Conservation (phyloP, 2,329 filamentous ascomycete genomes). For the Cryphonectria carpinicola region DNA sequence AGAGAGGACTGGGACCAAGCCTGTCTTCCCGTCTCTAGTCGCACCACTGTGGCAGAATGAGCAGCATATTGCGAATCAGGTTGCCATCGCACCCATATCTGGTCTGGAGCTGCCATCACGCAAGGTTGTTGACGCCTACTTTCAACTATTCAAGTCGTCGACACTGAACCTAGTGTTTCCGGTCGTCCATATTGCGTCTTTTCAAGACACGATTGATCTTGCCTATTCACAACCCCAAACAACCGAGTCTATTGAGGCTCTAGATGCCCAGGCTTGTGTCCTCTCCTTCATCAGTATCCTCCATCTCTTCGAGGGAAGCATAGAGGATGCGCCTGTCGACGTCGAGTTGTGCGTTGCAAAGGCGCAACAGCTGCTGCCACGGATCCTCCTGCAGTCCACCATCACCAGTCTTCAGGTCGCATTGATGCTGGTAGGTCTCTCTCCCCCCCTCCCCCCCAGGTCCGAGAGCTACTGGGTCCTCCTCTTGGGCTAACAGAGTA, state of each 20-base stretch:
- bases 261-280: conserved; percentile 48
- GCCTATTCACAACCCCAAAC: background rate
- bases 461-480: conserved; percentile 8
- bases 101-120: conserved; percentile 42
- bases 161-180: conserved; percentile 45
- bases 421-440: conserved; percentile 50
- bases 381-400: conserved; percentile 47
- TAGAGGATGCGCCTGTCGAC: conserved; percentile 38
- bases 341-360: conserved; percentile 45
- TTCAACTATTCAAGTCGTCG: conserved; percentile 37
- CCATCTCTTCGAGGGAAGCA: conserved; percentile 30
- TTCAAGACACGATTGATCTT: conserved; percentile 40
- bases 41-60: conserved; percentile 13
- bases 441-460: no score
- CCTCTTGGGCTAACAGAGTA: background rate
- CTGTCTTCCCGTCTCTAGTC: conserved; percentile 34
- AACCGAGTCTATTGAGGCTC: background rate
- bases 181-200: conserved; percentile 50
- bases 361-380: conserved; percentile 47
- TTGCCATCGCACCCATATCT: conserved; percentile 2
- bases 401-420: conserved; percentile 50
- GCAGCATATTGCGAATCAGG: conserved; percentile 27
- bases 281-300: conserved; percentile 51
- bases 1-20: conserved; percentile 46
- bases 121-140: conserved; percentile 36